Evolutionary conservation across 768 basidiomycete genomes (phyloP), one percentile per base, ranked within the genome.

Genomic region (Termitomyces sp.): DNA sequence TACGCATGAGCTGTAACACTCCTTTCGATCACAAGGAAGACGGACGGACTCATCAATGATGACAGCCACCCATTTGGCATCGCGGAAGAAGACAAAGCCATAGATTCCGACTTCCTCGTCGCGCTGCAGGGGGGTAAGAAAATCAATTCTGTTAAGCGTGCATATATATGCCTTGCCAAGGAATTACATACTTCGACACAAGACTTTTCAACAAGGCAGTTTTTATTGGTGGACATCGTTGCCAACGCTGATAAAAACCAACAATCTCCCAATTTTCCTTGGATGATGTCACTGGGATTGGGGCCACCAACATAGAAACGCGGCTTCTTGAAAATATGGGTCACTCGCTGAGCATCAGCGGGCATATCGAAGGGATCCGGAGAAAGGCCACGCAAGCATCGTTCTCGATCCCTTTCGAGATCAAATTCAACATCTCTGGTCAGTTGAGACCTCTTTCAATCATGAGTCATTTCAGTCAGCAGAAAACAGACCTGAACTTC

Each of bases 41-140:
- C 2, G 10, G 35, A 37, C 41, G 17, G 56, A 82, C 81, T 85
- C 83, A 61, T 85, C 83, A 53, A 84, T 74, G 57, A 84, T 75
- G 8, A 83, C 73, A 12, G 74, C 70, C 12, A 77, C 76, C 81
- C 82, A 83, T 28, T 70, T 68, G 42, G 68, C 68, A 63, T 83
- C 81, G 3, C 80, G 69, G 65, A 76, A 80, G 66, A 84, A 83
- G 48, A 83, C 73, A 64, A 83, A 84, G 1, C 82, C 82, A 58
- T 83, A 84, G 5, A 84, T 73, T 2, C 81, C 81, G 30, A 81
- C 76, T 61, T 74, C 59, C 61, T 81, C 77, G 55, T 83, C 79
- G 12, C 75, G 70, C 78, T 81, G 58, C 23, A 23, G 23, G 2
- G 23, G 23, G 23, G 23, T 14, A 19, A 12, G 45, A 21, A 26